These are phyloP conservation scores for Adansonia digitata DNA, from an alignment of 345 rosid species.

Conservation along the genomic window DNA sequence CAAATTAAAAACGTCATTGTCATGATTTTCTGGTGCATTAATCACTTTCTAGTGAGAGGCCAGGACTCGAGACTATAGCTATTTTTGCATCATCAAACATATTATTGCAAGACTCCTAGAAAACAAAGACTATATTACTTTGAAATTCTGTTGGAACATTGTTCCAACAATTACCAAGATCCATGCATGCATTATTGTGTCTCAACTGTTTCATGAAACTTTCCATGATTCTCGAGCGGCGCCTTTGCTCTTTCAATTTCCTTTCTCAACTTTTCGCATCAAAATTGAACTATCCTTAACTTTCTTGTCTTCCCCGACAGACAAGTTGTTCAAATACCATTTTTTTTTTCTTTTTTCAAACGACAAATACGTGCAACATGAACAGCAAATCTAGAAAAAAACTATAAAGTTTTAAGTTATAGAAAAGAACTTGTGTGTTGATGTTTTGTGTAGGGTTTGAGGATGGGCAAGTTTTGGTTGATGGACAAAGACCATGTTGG, in stretches of 20 bases:
- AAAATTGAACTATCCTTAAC: background rate
- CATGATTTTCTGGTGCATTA: background rate
- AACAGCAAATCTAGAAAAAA: background rate
- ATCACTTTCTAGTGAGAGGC: background rate
- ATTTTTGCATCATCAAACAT: background rate
- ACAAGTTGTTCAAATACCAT: background rate
- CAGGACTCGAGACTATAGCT: background rate
- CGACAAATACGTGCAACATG: background rate
- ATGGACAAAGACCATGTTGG: slow-evolving; percentile 26
- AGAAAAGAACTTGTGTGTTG: background rate
- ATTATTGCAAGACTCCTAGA: background rate
- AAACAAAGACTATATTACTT: background rate
- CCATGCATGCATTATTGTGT: slow-evolving; percentile 8
- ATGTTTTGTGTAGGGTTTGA: background rate
- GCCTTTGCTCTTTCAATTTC: background rate
- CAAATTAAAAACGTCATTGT: background rate
- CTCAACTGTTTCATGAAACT: background rate
- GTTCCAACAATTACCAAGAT: background rate
- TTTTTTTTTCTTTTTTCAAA: too few relatives aligned
- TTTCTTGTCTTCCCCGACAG: slow-evolving; percentile 6
- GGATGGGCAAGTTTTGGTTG: slow-evolving; percentile 11
- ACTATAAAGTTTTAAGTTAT: background rate
- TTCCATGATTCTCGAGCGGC: slow-evolving; percentile 1
- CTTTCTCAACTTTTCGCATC: background rate
- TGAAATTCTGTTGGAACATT: background rate